Evolutionary conservation across 2,329 filamentous ascomycete species (phyloP).

Genomic region (Alternaria gaisen): DNA sequence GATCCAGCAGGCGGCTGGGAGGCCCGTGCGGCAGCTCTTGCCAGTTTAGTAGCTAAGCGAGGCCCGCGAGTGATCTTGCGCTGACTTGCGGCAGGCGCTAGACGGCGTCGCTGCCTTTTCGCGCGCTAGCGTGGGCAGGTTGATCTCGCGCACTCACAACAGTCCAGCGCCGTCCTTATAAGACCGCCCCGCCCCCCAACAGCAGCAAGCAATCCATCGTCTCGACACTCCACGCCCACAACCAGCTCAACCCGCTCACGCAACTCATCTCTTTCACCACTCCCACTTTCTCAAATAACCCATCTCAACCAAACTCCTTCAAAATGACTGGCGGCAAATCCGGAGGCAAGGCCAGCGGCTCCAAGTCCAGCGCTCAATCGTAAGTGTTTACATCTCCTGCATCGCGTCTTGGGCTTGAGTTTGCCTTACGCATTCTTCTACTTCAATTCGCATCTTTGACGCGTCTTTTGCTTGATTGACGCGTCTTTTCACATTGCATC

Average conservation of each 20-base stretch:
- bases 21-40: conserved; percentile 44
- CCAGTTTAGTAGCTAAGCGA: conserved; percentile 37
- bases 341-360: conserved; percentile 98
- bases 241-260: conserved; percentile 33
- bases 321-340: conserved; percentile 99
- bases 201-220: conserved; percentile 53
- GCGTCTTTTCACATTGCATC: conserved; percentile 37
- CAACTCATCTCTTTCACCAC: conserved; percentile 28
- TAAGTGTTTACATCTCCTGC: conserved; percentile 64
- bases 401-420: conserved; percentile 14
- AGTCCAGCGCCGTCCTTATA: conserved; percentile 52
- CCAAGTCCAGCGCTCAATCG: conserved; percentile 97
- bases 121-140: conserved; percentile 45
- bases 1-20: conserved; percentile 47
- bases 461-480: conserved; percentile 24
- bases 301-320: conserved; percentile 56
- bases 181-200: conserved; percentile 49
- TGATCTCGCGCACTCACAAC: conserved; percentile 54
- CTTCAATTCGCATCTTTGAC: conserved; percentile 9
- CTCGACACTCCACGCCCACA: conserved; percentile 45
- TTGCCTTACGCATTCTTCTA: conserved; percentile 13
- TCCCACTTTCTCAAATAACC: conserved; percentile 38
- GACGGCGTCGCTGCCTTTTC: conserved; percentile 27
- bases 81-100: conserved; percentile 22
- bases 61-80: conserved; percentile 38